Evolutionary conservation across 1,284 basidiomycete genomes (phyloP).

Genomic region (Fomitopsis palustris): DNA sequence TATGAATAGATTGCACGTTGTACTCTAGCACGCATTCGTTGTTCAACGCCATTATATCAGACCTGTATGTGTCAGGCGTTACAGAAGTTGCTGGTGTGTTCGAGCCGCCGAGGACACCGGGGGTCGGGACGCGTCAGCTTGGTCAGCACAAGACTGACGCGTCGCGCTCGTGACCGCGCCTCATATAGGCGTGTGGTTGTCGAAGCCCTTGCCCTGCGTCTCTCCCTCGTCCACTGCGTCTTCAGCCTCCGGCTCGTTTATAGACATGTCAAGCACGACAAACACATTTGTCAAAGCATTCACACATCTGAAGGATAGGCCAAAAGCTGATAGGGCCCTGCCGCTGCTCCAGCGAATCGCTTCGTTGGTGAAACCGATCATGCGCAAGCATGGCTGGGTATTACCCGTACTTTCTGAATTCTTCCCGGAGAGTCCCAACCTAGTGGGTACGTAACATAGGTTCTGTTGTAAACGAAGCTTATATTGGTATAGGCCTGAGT

Average conservation of each 20-base stretch:
- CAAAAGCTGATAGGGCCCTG: constrained; percentile 58
- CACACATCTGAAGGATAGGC: constrained; percentile 62
- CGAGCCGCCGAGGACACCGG: background rate
- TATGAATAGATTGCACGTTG: background rate
- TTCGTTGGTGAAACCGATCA: constrained; percentile 85
- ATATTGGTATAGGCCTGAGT: constrained; percentile 43
- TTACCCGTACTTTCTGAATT: constrained; percentile 85
- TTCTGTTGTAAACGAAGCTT: no score
- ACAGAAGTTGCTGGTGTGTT: background rate
- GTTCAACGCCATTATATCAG: background rate
- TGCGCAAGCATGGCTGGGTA: constrained; percentile 78
- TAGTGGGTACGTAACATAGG: constrained; percentile 60
- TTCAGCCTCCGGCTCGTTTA: background rate
- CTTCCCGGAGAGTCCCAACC: constrained; percentile 69
- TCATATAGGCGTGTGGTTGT: background rate
- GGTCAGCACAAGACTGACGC: constrained; percentile 4
- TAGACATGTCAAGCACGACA: constrained; percentile 7
- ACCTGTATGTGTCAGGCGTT: background rate
- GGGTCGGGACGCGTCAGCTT: constrained; percentile 3
- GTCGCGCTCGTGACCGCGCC: background rate
- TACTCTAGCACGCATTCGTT: background rate
- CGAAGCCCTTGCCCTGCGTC: background rate
- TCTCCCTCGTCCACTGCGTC: background rate
- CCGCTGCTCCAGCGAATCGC: constrained; percentile 70
- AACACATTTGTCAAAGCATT: constrained; percentile 59